Evolutionary conservation across 2,329 filamentous ascomycete genomes (phyloP).

Genomic region (Colletotrichum tropicicola): DNA sequence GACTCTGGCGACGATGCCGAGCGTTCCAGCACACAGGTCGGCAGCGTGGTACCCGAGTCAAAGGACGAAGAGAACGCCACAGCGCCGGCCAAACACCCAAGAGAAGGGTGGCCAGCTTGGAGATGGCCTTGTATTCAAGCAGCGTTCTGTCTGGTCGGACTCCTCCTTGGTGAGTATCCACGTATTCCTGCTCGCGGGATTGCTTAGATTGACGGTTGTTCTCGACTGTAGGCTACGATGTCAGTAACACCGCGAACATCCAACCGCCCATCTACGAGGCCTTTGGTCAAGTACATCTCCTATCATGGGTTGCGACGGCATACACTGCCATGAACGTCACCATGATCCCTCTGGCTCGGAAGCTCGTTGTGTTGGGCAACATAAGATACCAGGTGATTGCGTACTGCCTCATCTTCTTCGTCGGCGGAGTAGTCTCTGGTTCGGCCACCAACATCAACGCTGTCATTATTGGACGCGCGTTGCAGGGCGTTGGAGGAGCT

Average conservation of each 20-base stretch:
- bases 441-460: constrained; percentile 37
- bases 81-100: neutral
- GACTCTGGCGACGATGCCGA: constrained; percentile 1
- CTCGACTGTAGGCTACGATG: constrained; percentile 45
- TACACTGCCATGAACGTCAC: constrained; percentile 45
- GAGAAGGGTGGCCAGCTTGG: constrained; percentile 14
- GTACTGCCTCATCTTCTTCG: constrained; percentile 38
- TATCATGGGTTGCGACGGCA: constrained; percentile 49
- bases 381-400: constrained; percentile 39
- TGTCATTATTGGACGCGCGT: constrained; percentile 42
- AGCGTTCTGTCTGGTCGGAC: constrained; percentile 3
- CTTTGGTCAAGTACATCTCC: constrained; percentile 46
- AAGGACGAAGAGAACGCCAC: neutral
- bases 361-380: constrained; percentile 42
- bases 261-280: constrained; percentile 66
- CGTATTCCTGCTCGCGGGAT: neutral
- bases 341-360: constrained; percentile 43
- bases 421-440: constrained; percentile 40
- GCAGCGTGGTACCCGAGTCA: neutral
- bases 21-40: neutral
- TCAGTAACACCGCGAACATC: constrained; percentile 60
- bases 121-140: constrained; percentile 15
- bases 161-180: constrained; percentile 15
- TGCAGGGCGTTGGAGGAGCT: constrained; percentile 42
- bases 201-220: neutral